Conservation (phyloP, 495 filamentous ascomycete species). For the Penicilliopsis zonata region DNA sequence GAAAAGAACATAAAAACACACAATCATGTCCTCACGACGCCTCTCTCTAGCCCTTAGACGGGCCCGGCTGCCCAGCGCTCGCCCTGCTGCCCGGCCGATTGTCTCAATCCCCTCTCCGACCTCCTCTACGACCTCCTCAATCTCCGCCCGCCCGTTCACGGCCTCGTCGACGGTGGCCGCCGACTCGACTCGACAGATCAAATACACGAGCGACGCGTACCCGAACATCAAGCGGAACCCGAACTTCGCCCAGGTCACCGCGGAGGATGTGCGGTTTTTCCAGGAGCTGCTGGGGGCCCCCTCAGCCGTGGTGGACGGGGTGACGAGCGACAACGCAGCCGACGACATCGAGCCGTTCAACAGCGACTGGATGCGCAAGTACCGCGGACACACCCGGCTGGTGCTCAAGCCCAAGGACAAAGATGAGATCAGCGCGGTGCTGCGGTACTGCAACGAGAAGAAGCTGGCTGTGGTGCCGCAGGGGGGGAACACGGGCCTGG, state of each 20-base stretch:
- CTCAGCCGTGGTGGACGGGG: slow-evolving; percentile 74
- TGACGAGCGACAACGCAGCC: slow-evolving; percentile 53
- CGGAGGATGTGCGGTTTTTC: slow-evolving; percentile 74
- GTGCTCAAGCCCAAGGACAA: slow-evolving; percentile 76
- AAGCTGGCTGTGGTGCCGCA: slow-evolving; percentile 92
- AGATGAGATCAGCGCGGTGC: slow-evolving; percentile 73
- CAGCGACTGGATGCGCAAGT: slow-evolving; percentile 98
- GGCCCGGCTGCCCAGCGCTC: slow-evolving; percentile 24
- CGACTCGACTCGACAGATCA: slow-evolving; percentile 38
- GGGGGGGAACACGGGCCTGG: slow-evolving; percentile 90
- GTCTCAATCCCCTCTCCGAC: slow-evolving; percentile 9
- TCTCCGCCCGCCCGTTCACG: slow-evolving; percentile 22
- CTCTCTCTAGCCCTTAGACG: slow-evolving; percentile 29
- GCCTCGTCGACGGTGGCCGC: slow-evolving; percentile 14
- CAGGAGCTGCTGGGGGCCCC: slow-evolving; percentile 57
- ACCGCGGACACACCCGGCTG: slow-evolving; percentile 76
- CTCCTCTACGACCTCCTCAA: slow-evolving; percentile 1
- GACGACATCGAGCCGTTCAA: slow-evolving; percentile 90
- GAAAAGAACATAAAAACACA: no score
- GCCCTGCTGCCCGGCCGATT: slow-evolving; percentile 12
- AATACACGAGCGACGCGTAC: slow-evolving; percentile 74
- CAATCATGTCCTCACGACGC: background rate
- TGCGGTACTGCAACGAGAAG: slow-evolving; percentile 89
- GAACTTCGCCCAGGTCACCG: slow-evolving; percentile 54
- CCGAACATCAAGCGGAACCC: slow-evolving; percentile 69